Evolutionary conservation across 2,329 filamentous ascomycete genomes (phyloP).

Genomic region (Endothia cerciana): DNA sequence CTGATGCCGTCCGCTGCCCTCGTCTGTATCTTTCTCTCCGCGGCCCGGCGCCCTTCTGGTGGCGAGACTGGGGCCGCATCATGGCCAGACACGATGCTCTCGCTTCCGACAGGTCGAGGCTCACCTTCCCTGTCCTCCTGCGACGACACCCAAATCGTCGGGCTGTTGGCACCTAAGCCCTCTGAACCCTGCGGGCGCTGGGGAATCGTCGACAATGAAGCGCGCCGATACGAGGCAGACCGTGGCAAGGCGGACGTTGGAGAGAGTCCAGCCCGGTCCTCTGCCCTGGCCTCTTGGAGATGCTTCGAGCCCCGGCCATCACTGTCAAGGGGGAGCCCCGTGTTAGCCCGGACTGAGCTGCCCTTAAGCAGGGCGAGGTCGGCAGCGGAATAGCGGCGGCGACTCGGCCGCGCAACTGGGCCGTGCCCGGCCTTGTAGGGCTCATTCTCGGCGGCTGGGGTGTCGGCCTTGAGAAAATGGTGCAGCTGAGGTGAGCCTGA

Average conservation of each 20-base stretch:
- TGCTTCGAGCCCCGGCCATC: background rate
- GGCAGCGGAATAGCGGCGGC: slow-evolving; percentile 12
- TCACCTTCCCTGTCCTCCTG: background rate
- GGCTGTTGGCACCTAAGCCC: background rate
- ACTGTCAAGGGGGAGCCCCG: background rate
- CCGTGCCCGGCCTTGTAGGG: slow-evolving; percentile 25
- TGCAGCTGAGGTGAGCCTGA: slow-evolving; percentile 20
- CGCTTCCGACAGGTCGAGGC: slow-evolving; percentile 29
- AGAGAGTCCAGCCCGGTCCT: slow-evolving; percentile 3
- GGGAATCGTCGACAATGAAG: background rate
- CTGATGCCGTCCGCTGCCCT: slow-evolving; percentile 41
- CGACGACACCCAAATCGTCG: background rate
- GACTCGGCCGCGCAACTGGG: slow-evolving; percentile 1
- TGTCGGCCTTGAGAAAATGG: slow-evolving; percentile 11
- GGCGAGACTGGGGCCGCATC: slow-evolving; percentile 29
- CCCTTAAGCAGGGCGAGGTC: slow-evolving; percentile 12
- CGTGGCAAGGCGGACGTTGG: background rate
- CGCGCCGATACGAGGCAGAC: background rate
- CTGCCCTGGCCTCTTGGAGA: background rate
- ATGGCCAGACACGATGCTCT: slow-evolving; percentile 3
- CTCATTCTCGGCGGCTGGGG: slow-evolving; percentile 30
- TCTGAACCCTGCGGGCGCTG: background rate
- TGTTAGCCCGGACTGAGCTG: background rate
- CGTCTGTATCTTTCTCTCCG: slow-evolving; percentile 62
- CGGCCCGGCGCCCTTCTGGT: slow-evolving; percentile 51